Conservation (phyloP, 1,139 yeast genomes). For the Pichia sp. region DNA sequence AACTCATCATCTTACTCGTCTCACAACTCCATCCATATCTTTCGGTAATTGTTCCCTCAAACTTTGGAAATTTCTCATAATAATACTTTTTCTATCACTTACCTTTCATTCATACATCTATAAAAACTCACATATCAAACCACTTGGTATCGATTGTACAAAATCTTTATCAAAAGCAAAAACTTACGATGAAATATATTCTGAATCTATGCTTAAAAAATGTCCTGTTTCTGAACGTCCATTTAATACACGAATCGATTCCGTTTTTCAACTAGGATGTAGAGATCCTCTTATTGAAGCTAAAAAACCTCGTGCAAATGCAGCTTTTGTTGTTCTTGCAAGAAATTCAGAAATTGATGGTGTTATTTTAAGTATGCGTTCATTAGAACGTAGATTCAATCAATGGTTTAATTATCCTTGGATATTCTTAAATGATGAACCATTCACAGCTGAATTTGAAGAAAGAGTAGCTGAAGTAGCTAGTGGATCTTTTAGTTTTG, state of each 20-base stretch:
- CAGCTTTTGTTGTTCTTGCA: constrained; percentile 78
- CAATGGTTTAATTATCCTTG: constrained; percentile 90
- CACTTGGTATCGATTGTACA: too few species aligned
- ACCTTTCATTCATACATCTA: too few species aligned
- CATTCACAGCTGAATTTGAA: constrained; percentile 60
- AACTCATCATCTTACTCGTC: too few species aligned
- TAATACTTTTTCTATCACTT: too few species aligned
- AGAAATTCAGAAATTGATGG: constrained; percentile 69
- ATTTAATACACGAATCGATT: constrained; percentile 33
- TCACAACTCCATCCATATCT: too few species aligned
- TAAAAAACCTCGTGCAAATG: constrained; percentile 48
- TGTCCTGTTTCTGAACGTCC: constrained; percentile 31
- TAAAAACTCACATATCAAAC: too few species aligned
- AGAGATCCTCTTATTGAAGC: constrained; percentile 32
- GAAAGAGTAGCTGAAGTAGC: constrained; percentile 43
- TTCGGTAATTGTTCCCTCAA: too few species aligned
- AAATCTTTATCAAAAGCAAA: too few species aligned
- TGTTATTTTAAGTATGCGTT: constrained; percentile 60
- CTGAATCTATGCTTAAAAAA: constrained; percentile 15
- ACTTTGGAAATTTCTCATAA: too few species aligned
- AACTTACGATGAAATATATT: constrained; percentile 17
- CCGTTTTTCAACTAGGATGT: constrained; percentile 52
- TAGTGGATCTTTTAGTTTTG: constrained; percentile 58
- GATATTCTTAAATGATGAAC: constrained; percentile 76
- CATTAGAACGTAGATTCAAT: constrained; percentile 80